Base-by-base conservation (phyloP, 352 stramenopile species). In the Phytophthora parvispora region DNA sequence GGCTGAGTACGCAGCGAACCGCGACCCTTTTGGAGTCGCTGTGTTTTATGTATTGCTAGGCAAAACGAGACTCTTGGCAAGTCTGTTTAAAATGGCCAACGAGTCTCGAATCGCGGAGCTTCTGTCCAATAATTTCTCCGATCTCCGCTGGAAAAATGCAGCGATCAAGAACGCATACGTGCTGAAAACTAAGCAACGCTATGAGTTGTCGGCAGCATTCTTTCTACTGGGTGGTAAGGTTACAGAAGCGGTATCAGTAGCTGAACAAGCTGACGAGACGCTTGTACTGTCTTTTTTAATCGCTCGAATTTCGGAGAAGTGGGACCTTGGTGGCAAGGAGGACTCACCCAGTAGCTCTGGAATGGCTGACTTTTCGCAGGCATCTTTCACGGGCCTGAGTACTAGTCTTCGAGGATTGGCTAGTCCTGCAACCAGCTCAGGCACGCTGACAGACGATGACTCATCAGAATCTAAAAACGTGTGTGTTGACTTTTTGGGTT, bases 111-210 rank as follows among this genome's bases (percentile, higher is more conserved):
- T 97, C 38, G 77, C 67, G 9, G 90, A 97, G 25, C 70, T 97
- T 3, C 29, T 97, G 10, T 74, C 65, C 15, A 97, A 97, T 58
- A 81, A 97, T 58, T 97, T 97, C 67, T 69, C 73, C 0, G 88
- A 97, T 20, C 54, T 79, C 28, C 84, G 89, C 34, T 97, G 91
- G 91, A 90, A 91, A 51, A 95, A 90, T 48, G 90, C 89, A 10
- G 90, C 91, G 15, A 87, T 97, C n/a, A 97, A 97, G 69, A 97
- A 97, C 49, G 91, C 91, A 0, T 97, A 93, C 60, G 89, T 95
- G 32, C 65, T 97, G 18, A 96, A 97, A 60, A 83, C 83, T 16
- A 97, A 97, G 63, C 86, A 93, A 22, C 87, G 88, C 15, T 96
- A 91, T 43, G 78, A 84, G 50, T 69, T 97, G 10, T 93, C 89